These are phyloP conservation scores for Alloteropsis semialata DNA, from an alignment of 176 grass and related monocot genomes.

Conservation along the genomic window DNA sequence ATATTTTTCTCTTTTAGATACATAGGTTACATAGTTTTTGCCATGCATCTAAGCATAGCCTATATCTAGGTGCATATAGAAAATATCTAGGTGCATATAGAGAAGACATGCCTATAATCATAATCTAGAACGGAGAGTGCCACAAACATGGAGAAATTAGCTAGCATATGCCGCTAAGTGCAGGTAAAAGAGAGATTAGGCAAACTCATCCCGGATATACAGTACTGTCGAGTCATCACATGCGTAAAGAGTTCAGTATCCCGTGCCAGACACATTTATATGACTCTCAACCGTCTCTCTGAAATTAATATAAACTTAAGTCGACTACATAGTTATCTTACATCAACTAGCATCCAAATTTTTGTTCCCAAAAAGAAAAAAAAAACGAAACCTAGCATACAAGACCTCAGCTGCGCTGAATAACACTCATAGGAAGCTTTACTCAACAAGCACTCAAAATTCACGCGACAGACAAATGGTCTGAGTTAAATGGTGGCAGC, in stretches of 20 bases:
- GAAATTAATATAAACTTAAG: neutral
- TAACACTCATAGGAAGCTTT: neutral
- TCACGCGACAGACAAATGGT: neutral
- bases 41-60: too few species aligned
- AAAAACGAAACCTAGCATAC: too few species aligned
- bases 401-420: neutral
- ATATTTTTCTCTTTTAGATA: too few species aligned
- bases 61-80: too few species aligned
- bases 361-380: too few species aligned
- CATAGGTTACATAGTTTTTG: too few species aligned
- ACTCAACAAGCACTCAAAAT: conserved; percentile 8
- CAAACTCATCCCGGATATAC: neutral
- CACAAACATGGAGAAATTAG: too few species aligned
- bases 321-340: conserved; percentile 23
- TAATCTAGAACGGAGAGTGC: too few species aligned
- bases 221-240: neutral
- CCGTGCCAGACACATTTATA: neutral
- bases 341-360: too few species aligned
- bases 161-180: neutral
- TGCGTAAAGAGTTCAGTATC: neutral
- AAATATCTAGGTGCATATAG: too few species aligned
- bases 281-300: neutral
- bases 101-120: too few species aligned
- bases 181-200: neutral
- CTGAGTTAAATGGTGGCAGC: neutral